Evolutionary conservation across 2,329 filamentous ascomycete species (phyloP), one percentile per base, ranked within the genome.

Genomic region (Aspergillus pseudonomiae): DNA sequence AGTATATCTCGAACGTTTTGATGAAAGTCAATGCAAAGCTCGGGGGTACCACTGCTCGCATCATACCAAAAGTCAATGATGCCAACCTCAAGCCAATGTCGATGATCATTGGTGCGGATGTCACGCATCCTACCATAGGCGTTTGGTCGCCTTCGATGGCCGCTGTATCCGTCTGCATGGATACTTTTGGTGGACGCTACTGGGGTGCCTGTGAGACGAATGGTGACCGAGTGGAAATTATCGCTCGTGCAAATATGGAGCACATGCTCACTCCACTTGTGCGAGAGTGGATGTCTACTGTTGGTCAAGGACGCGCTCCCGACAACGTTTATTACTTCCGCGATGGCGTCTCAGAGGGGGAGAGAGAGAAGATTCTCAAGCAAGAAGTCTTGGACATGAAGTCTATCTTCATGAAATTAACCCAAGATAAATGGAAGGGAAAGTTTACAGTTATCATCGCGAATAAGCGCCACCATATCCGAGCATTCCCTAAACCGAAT

Each of bases 1-100:
- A 99, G 72, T 98, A 98, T 78, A 90, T 92, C 72, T 95, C 92
- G 1, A 99, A 99, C 66, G 93, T 99, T 0, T 86, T 89, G 67
- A 95, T 99, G 92, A 99, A 99, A 81, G 88, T 99, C 68, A 98
- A 99, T 71, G 91, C 92, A 4, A 99, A 99, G 81, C 85, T 99
- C 2, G 95, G 95, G 16, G 95, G 95, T 6, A 85, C 87, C 0
- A 97, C 93, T 1, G 89, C 80, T 64, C 78, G 82, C 57, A 83
- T 81, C 2, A 70, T 83, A n/a, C 74, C 79, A 3, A 75, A 74
- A 81, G 59, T 82, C 76, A 52, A 74, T 73, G 43, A 74, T 66
- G 58, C 77, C 71, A 72, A 78, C 14, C 52, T 78, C 26, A 73
- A 77, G 57, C 73, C 77, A 55, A 70, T 67, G 0, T 95, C 93